These are phyloP conservation scores for Monosporascus ibericus DNA, from an alignment of 2,329 filamentous ascomycete genomes.

Conservation along the genomic window DNA sequence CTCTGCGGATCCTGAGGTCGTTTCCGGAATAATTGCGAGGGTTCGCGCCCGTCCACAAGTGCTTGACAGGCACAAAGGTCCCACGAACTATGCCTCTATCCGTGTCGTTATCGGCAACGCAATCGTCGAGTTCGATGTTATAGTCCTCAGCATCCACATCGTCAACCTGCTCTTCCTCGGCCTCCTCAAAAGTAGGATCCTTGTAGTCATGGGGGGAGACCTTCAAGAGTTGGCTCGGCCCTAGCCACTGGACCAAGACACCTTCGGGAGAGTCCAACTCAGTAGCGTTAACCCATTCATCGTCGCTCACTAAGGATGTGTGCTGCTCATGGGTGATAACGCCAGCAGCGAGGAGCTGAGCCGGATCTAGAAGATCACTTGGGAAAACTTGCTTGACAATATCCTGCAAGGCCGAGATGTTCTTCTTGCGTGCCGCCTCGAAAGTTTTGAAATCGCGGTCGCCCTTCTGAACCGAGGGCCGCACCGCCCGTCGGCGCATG, in stretches of 20 bases:
- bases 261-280: constrained; percentile 15
- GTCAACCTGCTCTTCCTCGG: constrained; percentile 43
- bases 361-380: constrained; percentile 43
- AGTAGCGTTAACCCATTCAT: constrained; percentile 20
- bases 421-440: constrained; percentile 22
- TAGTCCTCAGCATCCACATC: constrained; percentile 51
- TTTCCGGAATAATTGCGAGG: constrained; percentile 12
- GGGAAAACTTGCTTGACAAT: constrained; percentile 34
- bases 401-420: constrained; percentile 30
- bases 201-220: constrained; percentile 9
- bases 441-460: constrained; percentile 20
- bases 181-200: constrained; percentile 20
- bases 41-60: constrained; percentile 32
- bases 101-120: constrained; percentile 28
- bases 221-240: constrained; percentile 37
- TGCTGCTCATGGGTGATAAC: constrained; percentile 60
- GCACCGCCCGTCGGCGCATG: constrained; percentile 35
- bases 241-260: constrained; percentile 51
- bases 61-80: constrained; percentile 33
- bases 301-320: constrained; percentile 50
- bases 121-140: constrained; percentile 33
- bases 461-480: neutral
- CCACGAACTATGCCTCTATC: constrained; percentile 38
- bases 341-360: constrained; percentile 44
- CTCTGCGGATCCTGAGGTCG: constrained; percentile 27